Evolutionary conservation across 768 basidiomycete genomes (phyloP), one percentile per base, ranked within the genome.

Genomic region (Mycena belliarum): DNA sequence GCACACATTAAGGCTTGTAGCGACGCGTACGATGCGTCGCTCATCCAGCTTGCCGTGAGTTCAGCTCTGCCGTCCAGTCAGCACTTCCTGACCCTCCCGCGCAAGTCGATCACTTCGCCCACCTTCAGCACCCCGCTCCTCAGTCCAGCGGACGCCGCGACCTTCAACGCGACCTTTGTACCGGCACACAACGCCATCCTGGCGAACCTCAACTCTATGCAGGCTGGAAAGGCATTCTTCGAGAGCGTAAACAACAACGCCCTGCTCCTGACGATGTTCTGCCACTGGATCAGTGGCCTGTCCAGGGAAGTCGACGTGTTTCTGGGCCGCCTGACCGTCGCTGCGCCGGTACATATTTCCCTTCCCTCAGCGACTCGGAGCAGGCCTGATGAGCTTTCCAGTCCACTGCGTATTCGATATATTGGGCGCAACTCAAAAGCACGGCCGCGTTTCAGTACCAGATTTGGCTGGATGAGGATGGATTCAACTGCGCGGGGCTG

Each of bases 21-120:
- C 32, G 55, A 56, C 41, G 24, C 48, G 24, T 43, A 14, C 32
- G 55, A 56, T 16, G 38, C 40, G 24, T 47, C 55, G 24, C 21
- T 16, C 6, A 49, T 56, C 24, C 48, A 49, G n/a, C 18, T 56
- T 28, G 55, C 55, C 21, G 55, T 56, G 48, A 32, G 55, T 24
- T 11, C 32, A 25, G 29, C 7, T 11, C 16, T 47, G 23, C n/a
- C 7, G 24, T 25, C 28, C 3, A 6, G 16, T 24, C 2, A 32
- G 42, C 45, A 37, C 9, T 18, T 23, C 20, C 37, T 44, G 12
- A 33, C 29, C 25, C 44, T 4, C 35, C n/a, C 35, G 6, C 15
- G 18, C 32, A 18, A 56, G 55, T 47, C 47, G 44, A 18, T 40
- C 41, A 32, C 29, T 12, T 11, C 26, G 16, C 16, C 40, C 33